phyloP scores from a whole-genome alignment of 805 yeast genomes.

The Cyberlindnera suaveolens region DNA sequence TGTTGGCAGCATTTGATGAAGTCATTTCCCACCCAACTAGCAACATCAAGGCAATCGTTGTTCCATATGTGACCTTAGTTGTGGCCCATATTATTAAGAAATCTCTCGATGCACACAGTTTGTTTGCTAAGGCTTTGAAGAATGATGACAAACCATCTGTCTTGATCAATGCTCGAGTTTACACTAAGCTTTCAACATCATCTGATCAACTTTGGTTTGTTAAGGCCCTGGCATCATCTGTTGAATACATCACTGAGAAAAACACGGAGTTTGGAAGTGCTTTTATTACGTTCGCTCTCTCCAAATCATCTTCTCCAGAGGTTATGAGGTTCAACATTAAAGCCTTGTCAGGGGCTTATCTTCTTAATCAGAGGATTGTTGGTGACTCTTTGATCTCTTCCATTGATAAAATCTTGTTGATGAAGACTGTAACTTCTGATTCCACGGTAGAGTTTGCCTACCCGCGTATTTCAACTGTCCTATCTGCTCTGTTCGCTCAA shows the following conservation, averaged over 20 bases:
- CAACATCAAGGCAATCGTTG: conserved; percentile 35
- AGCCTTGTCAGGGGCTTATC: conserved; percentile 29
- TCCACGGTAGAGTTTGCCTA: conserved; percentile 19
- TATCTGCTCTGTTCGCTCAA: conserved; percentile 31
- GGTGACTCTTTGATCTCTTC: conserved; percentile 41
- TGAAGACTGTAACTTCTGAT: conserved; percentile 5
- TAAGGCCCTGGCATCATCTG: conserved; percentile 35
- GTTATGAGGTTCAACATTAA: conserved; percentile 9
- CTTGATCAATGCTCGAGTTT: conserved; percentile 40
- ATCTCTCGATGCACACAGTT: conserved; percentile 22
- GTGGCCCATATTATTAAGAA: conserved; percentile 18
- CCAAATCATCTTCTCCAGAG: conserved; percentile 25
- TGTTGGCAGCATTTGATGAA: conserved; percentile 33
- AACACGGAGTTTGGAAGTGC: conserved; percentile 31
- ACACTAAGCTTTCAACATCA: conserved; percentile 39
- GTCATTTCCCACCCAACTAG: conserved; percentile 46
- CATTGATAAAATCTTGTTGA: conserved; percentile 26
- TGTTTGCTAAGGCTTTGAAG: conserved; percentile 29
- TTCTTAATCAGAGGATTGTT: conserved; percentile 30
- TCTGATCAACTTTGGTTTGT: conserved; percentile 50
- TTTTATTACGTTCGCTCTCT: conserved; percentile 41
- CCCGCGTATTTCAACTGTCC: conserved; percentile 30
- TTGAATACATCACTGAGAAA: conserved; percentile 17
- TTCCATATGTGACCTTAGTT: conserved; percentile 45
- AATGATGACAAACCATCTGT: conserved; percentile 41